Percentiles rank a stretch among this genome's conserved stretches.
phyloP scores from a whole-genome alignment of 495 filamentous ascomycete genomes.

The Amniculicola lignicola region DNA sequence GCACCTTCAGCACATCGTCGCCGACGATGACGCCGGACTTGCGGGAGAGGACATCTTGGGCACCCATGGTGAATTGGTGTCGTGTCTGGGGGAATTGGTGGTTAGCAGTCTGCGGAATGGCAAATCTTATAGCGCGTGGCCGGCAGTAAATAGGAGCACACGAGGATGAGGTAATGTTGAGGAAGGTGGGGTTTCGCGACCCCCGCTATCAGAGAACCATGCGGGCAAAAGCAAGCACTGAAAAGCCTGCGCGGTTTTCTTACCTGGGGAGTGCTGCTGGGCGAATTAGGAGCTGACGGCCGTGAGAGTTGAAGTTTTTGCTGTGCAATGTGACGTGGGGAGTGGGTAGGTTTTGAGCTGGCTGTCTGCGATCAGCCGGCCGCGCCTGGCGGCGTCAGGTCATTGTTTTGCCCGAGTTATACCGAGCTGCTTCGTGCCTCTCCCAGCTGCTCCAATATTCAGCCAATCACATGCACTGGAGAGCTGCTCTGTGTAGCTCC shows the following conservation, averaged over 20 bases:
- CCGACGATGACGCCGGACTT: conserved; percentile 85
- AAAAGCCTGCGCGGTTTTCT: conserved; percentile 4
- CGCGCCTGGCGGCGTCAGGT: conserved; percentile 19
- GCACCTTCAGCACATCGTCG: conserved; percentile 65
- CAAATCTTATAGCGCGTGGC: too few relatives aligned
- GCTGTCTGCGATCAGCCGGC: conserved; percentile 13
- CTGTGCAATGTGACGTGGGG: conserved; percentile 19
- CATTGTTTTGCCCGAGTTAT: conserved; percentile 24
- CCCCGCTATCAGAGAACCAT: conserved; percentile 8
- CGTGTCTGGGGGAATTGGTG: too few relatives aligned
- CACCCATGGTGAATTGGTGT: conserved; percentile 70
- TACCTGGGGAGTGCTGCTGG: conserved; percentile 3
- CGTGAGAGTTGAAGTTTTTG: conserved; percentile 18
- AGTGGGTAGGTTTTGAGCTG: conserved; percentile 8
- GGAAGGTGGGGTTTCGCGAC: conserved; percentile 1
- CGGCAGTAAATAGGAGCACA: too few relatives aligned
- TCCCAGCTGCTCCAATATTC: too few relatives aligned
- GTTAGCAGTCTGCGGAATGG: too few relatives aligned
- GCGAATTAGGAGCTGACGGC: not conserved
- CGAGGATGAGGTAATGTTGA: too few relatives aligned
- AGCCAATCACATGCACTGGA: too few relatives aligned
- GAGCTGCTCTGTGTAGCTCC: too few relatives aligned
- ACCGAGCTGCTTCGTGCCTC: conserved; percentile 22
- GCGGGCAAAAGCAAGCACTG: conserved; percentile 10
- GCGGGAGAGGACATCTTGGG: conserved; percentile 62